Conservation (phyloP, 495 filamentous ascomycete species). For the Talaromyces ruber region DNA sequence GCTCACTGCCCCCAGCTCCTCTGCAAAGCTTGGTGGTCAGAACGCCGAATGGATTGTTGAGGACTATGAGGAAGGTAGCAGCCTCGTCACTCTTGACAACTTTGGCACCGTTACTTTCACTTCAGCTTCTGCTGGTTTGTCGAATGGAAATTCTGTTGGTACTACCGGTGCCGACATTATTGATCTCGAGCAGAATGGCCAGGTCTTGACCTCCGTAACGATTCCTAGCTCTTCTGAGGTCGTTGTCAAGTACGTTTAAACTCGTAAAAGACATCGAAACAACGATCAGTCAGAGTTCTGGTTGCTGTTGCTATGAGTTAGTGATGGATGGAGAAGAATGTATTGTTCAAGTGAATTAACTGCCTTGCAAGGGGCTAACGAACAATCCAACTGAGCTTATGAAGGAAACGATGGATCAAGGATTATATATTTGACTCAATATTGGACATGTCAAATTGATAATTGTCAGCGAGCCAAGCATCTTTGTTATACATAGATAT, state of each 20-base stretch:
- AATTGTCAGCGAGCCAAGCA: not conserved
- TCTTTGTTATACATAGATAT: not conserved
- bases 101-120: constrained; percentile 44
- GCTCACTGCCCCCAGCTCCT: constrained; percentile 29
- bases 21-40: constrained; percentile 29
- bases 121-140: constrained; percentile 27
- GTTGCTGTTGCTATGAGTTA: not conserved
- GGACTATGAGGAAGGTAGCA: constrained; percentile 42
- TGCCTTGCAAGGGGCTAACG: not conserved
- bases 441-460: not conserved
- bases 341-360: not conserved
- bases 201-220: constrained; percentile 38
- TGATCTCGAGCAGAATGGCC: constrained; percentile 41
- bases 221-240: constrained; percentile 28
- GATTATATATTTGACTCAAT: not conserved
- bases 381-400: not conserved
- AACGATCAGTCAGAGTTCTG: not conserved
- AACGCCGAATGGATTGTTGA: constrained; percentile 64
- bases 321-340: not conserved
- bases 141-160: constrained; percentile 13
- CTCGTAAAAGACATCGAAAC: not conserved
- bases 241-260: constrained; percentile 17
- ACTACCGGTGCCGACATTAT: constrained; percentile 36
- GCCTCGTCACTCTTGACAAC: constrained; percentile 44
- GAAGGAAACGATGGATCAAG: not conserved